Evolutionary conservation across 306 rosid genomes (phyloP).

Genomic region (Pyrus pyrifolia): DNA sequence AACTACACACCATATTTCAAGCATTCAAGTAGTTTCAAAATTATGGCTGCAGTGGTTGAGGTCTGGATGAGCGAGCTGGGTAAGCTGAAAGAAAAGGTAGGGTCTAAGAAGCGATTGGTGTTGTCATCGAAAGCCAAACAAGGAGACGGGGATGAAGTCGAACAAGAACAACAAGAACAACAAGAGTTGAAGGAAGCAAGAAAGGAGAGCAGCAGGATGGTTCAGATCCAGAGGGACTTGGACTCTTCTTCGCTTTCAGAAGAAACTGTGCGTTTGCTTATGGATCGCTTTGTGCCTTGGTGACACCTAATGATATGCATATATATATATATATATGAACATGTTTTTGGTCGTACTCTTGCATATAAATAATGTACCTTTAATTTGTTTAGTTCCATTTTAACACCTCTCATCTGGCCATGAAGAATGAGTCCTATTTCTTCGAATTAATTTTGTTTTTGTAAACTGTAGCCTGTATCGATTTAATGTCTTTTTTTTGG

Average conservation of each 20-base stretch:
- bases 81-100: constrained; percentile 49
- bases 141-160: constrained; percentile 8
- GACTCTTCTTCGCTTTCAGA: constrained; percentile 50
- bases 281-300: constrained; percentile 83
- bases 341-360: background rate
- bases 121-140: constrained; percentile 27
- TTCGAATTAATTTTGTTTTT: too few species aligned
- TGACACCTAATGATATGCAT: constrained; percentile 16
- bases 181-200: background rate
- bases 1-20: background rate
- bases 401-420: too few species aligned
- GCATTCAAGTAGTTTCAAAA: background rate
- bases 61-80: constrained; percentile 62
- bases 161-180: constrained; percentile 4
- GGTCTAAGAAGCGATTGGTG: constrained; percentile 14
- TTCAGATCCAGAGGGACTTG: constrained; percentile 2
- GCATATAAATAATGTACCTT: background rate
- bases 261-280: constrained; percentile 57
- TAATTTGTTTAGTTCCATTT: too few species aligned
- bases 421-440: too few species aligned
- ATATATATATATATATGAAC: background rate
- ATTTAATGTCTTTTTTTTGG: too few species aligned
- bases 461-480: too few species aligned
- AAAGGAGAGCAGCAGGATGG: background rate
- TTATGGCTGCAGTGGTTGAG: constrained; percentile 61